A percentile compares a stretch with the other conserved stretches of the same genome.
Evolutionary conservation across 345 rosid genomes (phyloP).

Genomic region (Conringia planisiliqua): DNA sequence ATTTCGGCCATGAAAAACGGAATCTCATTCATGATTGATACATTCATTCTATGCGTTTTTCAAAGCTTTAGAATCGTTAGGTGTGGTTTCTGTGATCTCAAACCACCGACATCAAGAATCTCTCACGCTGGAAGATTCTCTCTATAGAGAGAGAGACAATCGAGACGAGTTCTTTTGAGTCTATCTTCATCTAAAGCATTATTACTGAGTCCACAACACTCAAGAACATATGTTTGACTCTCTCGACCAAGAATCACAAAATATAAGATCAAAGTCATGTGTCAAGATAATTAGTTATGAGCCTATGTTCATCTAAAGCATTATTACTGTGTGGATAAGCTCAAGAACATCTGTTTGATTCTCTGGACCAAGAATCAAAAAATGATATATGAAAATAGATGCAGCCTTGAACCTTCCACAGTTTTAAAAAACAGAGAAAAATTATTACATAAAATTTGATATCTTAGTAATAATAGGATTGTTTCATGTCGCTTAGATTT

Average conservation of each 20-base stretch:
- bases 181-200: conserved; percentile 14
- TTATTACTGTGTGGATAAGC: conserved; percentile 26
- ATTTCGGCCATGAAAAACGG: background rate
- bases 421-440: no score
- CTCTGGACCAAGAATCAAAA: conserved; percentile 16
- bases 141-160: background rate
- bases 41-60: background rate
- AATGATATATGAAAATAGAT: no score
- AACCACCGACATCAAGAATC: conserved; percentile 36
- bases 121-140: conserved; percentile 50
- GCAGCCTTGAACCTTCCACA: no score
- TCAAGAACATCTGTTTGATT: conserved; percentile 53
- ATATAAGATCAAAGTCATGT: no score
- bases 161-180: conserved; percentile 1
- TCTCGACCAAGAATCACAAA: no score
- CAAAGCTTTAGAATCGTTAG: background rate
- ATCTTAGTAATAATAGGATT: no score
- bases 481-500: no score
- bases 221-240: conserved; percentile 57
- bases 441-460: no score
- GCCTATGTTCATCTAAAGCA: conserved; percentile 17
- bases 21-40: conserved; percentile 9
- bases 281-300: no score
- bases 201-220: conserved; percentile 32
- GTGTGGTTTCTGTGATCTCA: background rate